Conservation (phyloP, 306 rosid genomes). For the Sicyos baderoa region DNA sequence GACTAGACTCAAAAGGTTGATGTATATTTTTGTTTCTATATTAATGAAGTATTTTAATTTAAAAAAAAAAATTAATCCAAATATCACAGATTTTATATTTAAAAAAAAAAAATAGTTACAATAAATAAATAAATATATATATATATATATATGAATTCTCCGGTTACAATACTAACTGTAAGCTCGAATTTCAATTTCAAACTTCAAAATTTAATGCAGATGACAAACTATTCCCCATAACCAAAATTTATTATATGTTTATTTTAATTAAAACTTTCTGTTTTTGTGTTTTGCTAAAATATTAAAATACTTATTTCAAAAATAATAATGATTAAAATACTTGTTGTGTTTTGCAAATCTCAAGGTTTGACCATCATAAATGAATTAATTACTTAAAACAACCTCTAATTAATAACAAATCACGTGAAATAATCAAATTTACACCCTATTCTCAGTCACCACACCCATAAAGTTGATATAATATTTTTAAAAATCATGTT, state of each 20-base stretch:
- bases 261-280: neutral
- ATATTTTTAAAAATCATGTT: no score
- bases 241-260: neutral
- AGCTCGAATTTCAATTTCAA: neutral
- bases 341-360: neutral
- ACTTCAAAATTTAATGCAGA: neutral
- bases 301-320: neutral
- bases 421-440: neutral
- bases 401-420: neutral
- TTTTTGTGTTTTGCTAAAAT: neutral
- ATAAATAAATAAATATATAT: no score
- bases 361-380: conserved; percentile 2
- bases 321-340: no score
- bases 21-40: no score
- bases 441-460: neutral
- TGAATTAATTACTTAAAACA: neutral
- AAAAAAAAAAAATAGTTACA: no score
- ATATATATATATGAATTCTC: no score
- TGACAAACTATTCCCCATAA: neutral
- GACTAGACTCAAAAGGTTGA: no score
- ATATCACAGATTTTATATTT: no score
- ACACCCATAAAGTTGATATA: no score
- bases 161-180: neutral
- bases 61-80: no score
- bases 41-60: no score